Evolutionary conservation across 306 rosid genomes (phyloP).

Genomic region (Vigna radiata): DNA sequence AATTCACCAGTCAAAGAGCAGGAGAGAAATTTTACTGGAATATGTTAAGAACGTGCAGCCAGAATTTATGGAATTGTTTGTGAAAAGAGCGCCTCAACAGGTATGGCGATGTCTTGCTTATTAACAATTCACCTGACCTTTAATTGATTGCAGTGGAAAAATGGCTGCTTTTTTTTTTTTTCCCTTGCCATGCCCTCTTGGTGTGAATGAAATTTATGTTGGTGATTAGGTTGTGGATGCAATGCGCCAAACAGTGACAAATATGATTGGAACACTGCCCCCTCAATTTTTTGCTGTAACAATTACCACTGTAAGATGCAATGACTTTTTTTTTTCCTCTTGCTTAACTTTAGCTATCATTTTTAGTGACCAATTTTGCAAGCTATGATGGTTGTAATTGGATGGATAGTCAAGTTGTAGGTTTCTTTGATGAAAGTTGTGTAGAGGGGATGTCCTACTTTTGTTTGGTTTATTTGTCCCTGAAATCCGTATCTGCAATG

Average conservation of each 20-base stretch:
- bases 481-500: conserved; percentile 27
- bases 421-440: not conserved
- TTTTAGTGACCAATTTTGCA: conserved; percentile 33
- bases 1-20: conserved; percentile 72
- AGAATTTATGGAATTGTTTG: conserved; percentile 97
- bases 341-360: conserved; percentile 8
- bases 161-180: conserved; percentile 11
- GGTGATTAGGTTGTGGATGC: conserved; percentile 88
- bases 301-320: conserved; percentile 73
- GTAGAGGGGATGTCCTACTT: not conserved
- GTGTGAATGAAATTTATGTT: conserved; percentile 24
- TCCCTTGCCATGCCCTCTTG: not conserved
- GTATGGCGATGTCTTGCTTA: conserved; percentile 45
- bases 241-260: conserved; percentile 97
- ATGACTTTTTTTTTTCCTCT: not conserved
- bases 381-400: conserved; percentile 16
- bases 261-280: conserved; percentile 97
- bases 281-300: conserved; percentile 93
- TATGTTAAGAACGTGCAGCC: conserved; percentile 96
- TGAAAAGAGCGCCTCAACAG: conserved; percentile 95
- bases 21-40: conserved; percentile 93
- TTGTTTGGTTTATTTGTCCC: conserved; percentile 20
- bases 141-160: conserved; percentile 3
- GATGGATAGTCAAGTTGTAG: conserved; percentile 21
- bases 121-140: not conserved